phyloP scores from a whole-genome alignment of 2,329 filamentous ascomycete species.

The Cordyceps cateniannulata region DNA sequence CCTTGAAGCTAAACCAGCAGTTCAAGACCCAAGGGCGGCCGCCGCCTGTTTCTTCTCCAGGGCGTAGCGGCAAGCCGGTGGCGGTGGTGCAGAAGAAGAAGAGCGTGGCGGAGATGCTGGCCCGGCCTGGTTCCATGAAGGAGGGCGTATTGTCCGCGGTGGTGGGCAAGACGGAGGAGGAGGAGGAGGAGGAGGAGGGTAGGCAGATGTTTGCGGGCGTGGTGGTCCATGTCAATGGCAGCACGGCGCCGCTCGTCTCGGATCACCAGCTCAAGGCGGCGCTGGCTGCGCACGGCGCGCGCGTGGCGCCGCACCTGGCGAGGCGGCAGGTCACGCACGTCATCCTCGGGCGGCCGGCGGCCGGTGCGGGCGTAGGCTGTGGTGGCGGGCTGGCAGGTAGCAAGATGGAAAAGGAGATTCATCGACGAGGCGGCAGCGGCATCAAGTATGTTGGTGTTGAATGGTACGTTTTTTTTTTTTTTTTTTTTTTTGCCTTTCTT shows the following conservation, averaged over 20 bases:
- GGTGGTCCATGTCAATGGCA: slow-evolving; percentile 81
- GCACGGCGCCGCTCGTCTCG: slow-evolving; percentile 71
- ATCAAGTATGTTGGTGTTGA: slow-evolving; percentile 76
- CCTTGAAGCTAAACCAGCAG: slow-evolving; percentile 53
- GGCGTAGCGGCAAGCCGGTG: too few relatives aligned
- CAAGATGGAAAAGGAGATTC: slow-evolving; percentile 79
- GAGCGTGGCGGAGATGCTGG: slow-evolving; percentile 50
- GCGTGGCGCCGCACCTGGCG: slow-evolving; percentile 62
- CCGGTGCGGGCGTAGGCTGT: slow-evolving; percentile 15
- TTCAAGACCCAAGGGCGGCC: slow-evolving; percentile 18
- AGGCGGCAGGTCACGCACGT: slow-evolving; percentile 78
- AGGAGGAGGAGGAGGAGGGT: slow-evolving; percentile 25
- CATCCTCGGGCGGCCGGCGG: slow-evolving; percentile 60
- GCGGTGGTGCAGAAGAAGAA: too few relatives aligned
- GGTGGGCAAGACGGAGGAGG: slow-evolving; percentile 18
- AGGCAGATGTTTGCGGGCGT: slow-evolving; percentile 60
- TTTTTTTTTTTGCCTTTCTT: too few relatives aligned
- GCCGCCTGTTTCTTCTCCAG: too few relatives aligned
- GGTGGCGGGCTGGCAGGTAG: slow-evolving; percentile 70
- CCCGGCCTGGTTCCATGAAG: slow-evolving; percentile 38
- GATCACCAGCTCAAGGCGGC: slow-evolving; percentile 81
- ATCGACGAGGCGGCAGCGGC: slow-evolving; percentile 56
- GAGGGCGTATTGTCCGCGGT: background rate
- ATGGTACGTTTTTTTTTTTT: slow-evolving; percentile 58
- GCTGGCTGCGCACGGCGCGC: slow-evolving; percentile 67